Evolutionary conservation across 2,329 filamentous ascomycete species (phyloP).

Genomic region (Lanzia echinophila): DNA sequence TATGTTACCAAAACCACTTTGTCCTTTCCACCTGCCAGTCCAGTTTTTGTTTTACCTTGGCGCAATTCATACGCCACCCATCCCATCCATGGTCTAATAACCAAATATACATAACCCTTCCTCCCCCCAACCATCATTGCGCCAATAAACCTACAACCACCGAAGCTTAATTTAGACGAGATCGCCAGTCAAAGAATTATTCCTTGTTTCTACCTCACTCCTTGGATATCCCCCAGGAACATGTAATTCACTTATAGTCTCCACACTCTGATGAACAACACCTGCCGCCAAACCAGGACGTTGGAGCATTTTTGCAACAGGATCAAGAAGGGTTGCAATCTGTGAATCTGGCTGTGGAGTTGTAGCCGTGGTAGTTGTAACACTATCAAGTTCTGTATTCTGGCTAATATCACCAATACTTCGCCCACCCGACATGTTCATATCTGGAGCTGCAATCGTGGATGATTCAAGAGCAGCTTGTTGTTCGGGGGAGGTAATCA

Average conservation of each 20-base stretch:
- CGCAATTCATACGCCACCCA: no score
- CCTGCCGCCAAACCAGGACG: slow-evolving; percentile 20
- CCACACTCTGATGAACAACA: slow-evolving; percentile 23
- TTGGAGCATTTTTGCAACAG: slow-evolving; percentile 14
- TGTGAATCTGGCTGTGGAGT: background rate
- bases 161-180: background rate
- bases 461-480: background rate
- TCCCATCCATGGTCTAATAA: no score
- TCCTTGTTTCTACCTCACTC: background rate
- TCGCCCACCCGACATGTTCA: slow-evolving; percentile 20
- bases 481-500: slow-evolving; percentile 13
- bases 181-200: background rate
- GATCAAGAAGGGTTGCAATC: slow-evolving; percentile 11
- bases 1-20: no score
- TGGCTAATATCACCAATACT: slow-evolving; percentile 15
- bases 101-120: no score
- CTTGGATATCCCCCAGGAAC: slow-evolving; percentile 29
- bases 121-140: no score
- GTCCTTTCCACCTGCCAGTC: no score
- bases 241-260: slow-evolving; percentile 28
- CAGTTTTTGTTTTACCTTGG: no score
- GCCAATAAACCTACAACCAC: no score
- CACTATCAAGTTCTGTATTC: background rate
- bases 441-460: slow-evolving; percentile 4
- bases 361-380: background rate